phyloP scores from a whole-genome alignment of 2,329 filamentous ascomycete species.

The Colletotrichum karsti region DNA sequence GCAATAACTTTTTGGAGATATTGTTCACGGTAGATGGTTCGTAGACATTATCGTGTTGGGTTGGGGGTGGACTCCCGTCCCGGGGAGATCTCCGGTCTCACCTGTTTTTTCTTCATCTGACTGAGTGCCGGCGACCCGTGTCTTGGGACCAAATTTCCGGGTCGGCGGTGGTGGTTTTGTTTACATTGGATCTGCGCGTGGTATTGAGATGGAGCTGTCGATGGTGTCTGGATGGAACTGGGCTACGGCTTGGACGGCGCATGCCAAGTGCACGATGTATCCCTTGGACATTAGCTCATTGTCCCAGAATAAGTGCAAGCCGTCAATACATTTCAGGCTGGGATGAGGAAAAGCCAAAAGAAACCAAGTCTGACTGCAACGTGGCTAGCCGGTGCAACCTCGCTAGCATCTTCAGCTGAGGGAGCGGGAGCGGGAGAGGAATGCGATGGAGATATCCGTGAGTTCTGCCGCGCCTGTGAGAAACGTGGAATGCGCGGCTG shows the following conservation, averaged over 20 bases:
- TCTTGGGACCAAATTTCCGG: not conserved
- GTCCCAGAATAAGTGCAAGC: not conserved
- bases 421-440: not conserved
- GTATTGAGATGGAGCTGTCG: no score
- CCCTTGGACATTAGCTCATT: not conserved
- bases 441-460: not conserved
- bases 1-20: not conserved
- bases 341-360: no score
- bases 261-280: no score
- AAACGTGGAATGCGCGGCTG: not conserved
- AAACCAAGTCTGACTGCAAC: not conserved
- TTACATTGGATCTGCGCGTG: not conserved
- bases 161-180: no score
- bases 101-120: not conserved
- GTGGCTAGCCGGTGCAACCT: not conserved
- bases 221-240: no score
- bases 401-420: not conserved
- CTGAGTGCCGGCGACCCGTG: not conserved
- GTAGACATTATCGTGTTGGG: not conserved
- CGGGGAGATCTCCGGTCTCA: not conserved
- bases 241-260: no score
- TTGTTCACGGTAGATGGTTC: not conserved
- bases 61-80: not conserved
- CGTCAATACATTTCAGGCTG: no score
- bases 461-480: no score